phyloP scores from a whole-genome alignment of 495 filamentous ascomycete species.

The Podospora tetraspora region DNA sequence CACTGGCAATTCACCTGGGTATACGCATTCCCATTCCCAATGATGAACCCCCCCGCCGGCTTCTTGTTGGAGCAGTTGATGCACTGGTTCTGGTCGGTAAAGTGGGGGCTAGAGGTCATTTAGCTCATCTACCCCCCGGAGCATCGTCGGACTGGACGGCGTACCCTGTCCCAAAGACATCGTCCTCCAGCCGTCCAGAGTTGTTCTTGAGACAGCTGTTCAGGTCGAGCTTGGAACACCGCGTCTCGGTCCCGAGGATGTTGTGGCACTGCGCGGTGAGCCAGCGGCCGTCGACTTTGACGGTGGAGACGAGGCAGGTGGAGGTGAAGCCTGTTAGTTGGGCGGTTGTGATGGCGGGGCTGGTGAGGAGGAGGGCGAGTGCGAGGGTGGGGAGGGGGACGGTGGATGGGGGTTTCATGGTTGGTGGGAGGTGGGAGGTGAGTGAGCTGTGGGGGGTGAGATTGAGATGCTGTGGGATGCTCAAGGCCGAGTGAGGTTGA shows the following conservation, averaged over 20 bases:
- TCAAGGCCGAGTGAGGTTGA: neutral
- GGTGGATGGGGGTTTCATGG: neutral
- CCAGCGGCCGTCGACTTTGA: conserved; percentile 21
- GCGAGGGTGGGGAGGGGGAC: neutral
- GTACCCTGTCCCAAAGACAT: conserved; percentile 19
- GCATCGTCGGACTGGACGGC: neutral
- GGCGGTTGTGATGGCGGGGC: conserved; percentile 6
- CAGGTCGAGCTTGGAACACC: conserved; percentile 23
- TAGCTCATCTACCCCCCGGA: too few relatives aligned
- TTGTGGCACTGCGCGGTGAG: conserved; percentile 24
- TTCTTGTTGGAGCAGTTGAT: conserved; percentile 22
- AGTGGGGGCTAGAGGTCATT: conserved; percentile 6
- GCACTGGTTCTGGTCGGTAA: conserved; percentile 21
- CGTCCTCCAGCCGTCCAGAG: conserved; percentile 19
- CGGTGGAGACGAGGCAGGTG: conserved; percentile 17
- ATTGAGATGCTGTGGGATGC: too few relatives aligned
- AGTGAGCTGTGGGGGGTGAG: neutral
- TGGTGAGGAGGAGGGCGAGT: neutral
- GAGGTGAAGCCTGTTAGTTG: conserved; percentile 13
- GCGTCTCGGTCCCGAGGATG: conserved; percentile 14
- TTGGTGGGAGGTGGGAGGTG: neutral
- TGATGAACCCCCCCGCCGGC: conserved; percentile 12
- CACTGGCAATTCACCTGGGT: conserved; percentile 22
- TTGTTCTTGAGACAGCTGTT: conserved; percentile 26
- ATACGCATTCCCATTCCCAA: neutral